phyloP scores from a whole-genome alignment of 768 basidiomycete genomes.

The Collybia sordida region DNA sequence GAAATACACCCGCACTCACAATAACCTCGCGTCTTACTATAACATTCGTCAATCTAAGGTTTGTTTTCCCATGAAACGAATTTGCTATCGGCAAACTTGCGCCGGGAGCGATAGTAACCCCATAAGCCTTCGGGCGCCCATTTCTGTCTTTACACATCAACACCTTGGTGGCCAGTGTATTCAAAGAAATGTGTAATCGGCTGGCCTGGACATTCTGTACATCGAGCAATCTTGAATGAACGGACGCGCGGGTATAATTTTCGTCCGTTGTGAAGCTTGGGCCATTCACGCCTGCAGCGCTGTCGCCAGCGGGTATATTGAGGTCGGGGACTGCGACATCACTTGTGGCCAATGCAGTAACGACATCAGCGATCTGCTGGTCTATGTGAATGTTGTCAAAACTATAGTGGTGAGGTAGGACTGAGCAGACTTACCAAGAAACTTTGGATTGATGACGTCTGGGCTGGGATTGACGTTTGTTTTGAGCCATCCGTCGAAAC shows the following conservation, averaged over 20 bases:
- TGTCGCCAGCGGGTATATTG: conserved; percentile 18
- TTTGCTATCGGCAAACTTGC: conserved; percentile 25
- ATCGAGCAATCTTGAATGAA: conserved; percentile 19
- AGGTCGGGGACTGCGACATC: conserved; percentile 20
- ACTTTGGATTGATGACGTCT: conserved; percentile 16
- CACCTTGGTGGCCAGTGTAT: conserved; percentile 26
- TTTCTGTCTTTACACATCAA: conserved; percentile 15
- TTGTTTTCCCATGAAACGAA: conserved; percentile 21
- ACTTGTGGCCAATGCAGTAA: conserved; percentile 12
- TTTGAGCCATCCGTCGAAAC: conserved; percentile 29
- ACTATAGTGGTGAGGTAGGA: neutral
- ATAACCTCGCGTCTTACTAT: conserved; percentile 26
- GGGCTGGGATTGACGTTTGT: conserved; percentile 17
- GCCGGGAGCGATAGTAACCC: conserved; percentile 21
- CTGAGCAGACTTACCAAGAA: conserved; percentile 18
- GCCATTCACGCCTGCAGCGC: conserved; percentile 15
- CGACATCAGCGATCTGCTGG: conserved; percentile 19
- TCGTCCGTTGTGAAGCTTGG: conserved; percentile 23
- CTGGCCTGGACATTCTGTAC: conserved; percentile 11
- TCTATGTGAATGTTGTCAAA: conserved; percentile 13
- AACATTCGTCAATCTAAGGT: conserved; percentile 13
- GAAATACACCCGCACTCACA: conserved; percentile 26
- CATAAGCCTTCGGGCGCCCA: conserved; percentile 17
- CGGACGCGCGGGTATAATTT: conserved; percentile 23
- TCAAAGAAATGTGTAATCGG: conserved; percentile 17